Percentiles rank a stretch among this genome's conserved stretches.
phyloP scores from a whole-genome alignment of 768 basidiomycete genomes.

The Lactarius hatsudake region DNA sequence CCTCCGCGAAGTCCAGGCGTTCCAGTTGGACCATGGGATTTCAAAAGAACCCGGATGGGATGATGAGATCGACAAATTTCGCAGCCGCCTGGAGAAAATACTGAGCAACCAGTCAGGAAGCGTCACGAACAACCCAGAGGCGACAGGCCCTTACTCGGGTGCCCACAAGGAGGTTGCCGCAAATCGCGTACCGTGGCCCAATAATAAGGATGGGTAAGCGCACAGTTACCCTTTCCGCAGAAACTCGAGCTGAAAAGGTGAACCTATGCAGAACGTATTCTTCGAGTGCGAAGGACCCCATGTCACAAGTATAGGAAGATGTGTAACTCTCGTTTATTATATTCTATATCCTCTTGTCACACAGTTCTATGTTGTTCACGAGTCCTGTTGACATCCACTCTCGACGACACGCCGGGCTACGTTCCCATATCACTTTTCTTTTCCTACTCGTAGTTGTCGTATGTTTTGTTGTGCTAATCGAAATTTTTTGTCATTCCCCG shows the following conservation, averaged over 20 bases:
- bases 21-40: slow-evolving; percentile 52
- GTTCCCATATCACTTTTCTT: background rate
- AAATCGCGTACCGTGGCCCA: background rate
- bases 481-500: no score
- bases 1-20: slow-evolving; percentile 58
- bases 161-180: background rate
- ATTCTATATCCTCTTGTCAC: background rate
- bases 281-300: background rate
- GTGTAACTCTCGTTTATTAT: background rate
- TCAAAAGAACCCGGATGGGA: slow-evolving; percentile 39
- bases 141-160: background rate
- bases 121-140: slow-evolving; percentile 3
- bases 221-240: background rate
- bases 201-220: slow-evolving; percentile 1
- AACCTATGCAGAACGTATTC: background rate
- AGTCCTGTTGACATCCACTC: background rate
- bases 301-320: background rate
- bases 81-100: slow-evolving; percentile 47
- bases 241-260: background rate
- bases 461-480: background rate
- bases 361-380: background rate
- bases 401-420: background rate
- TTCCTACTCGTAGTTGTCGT: background rate
- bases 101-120: slow-evolving; percentile 38
- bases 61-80: slow-evolving; percentile 33